Evolutionary conservation across 805 yeast species (phyloP), one percentile per base, ranked within the genome.

Genomic region (Ogataea henricii): DNA sequence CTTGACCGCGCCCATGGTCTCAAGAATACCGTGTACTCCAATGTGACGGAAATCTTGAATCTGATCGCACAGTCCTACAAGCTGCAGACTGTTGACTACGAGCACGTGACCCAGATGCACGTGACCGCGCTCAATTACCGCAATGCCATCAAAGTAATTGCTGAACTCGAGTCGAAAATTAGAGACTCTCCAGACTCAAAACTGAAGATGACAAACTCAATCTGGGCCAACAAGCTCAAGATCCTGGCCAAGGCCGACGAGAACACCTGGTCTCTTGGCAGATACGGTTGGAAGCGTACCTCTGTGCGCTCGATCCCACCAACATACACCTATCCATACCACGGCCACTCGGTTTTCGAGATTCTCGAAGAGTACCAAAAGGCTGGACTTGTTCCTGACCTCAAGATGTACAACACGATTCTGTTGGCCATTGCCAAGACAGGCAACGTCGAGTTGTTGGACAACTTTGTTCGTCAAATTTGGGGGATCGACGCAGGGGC

Each of bases 381-480:
- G 13, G 40, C 51, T 1, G 53, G 50, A 9, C 46, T 53, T 21
- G 22, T 49, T n/a, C 64, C 65, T 1, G 59, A 62, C 39, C 29
- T 53, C n/a, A 40, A 46, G 9, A 45, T 65, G 8, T 53, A 58
- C 46, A 48, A 56, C 20, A 45, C 63, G 3, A 55, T 67, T 21
- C 26, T 68, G 13, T 48, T 66, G 30, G 58, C 65, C 7, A 43
- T 63, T 18, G 72, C 69, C 21, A 58, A 55, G 33, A 45, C 56
- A 12, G 54, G 60, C n/a, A 56, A 69, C 34, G 22, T 61, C 0
- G 54, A 55, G 4, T 40, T 58, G 16, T 45, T 69, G 12, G 57
- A 60, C 34, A 38, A 51, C 10, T 58, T 55, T 16, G 55, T 70
- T 8, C 43, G 52, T 22, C 43, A 46, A 5, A 52, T 60, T 9